These are phyloP conservation scores for Madurella mycetomatis DNA, from an alignment of 2,329 filamentous ascomycete species.

Conservation along the genomic window DNA sequence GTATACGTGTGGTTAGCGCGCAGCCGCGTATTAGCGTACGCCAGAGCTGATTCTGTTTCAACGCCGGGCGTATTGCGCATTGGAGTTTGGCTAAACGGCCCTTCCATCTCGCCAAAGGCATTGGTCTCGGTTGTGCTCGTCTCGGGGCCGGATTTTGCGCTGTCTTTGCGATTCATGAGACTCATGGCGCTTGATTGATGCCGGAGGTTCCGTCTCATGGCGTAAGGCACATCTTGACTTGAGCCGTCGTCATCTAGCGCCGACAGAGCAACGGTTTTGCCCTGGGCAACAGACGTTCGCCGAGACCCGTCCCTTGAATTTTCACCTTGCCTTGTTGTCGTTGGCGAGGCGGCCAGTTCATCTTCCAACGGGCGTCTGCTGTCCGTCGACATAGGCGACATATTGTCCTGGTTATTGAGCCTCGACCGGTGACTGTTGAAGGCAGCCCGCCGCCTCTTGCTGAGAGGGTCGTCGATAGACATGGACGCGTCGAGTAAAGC, in stretches of 20 bases:
- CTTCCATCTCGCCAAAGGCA: slow-evolving; percentile 57
- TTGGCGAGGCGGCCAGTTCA: slow-evolving; percentile 24
- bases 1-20: slow-evolving; percentile 75
- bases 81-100: slow-evolving; percentile 44
- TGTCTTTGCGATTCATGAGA: slow-evolving; percentile 56
- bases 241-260: slow-evolving; percentile 28
- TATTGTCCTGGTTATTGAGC: slow-evolving; percentile 35
- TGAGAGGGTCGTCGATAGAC: slow-evolving; percentile 67
- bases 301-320: slow-evolving; percentile 38
- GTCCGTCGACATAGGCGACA: slow-evolving; percentile 38
- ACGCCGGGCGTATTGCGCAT: slow-evolving; percentile 31
- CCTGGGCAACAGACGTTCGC: slow-evolving; percentile 31
- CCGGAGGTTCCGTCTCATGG: slow-evolving; percentile 45
- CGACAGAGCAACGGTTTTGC: slow-evolving; percentile 19
- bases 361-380: slow-evolving; percentile 30
- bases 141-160: slow-evolving; percentile 54
- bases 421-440: slow-evolving; percentile 48
- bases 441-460: slow-evolving; percentile 49
- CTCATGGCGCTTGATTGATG: slow-evolving; percentile 57
- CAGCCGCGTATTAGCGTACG: slow-evolving; percentile 42
- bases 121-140: slow-evolving; percentile 56
- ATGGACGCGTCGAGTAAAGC: slow-evolving; percentile 88
- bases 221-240: slow-evolving; percentile 39
- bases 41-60: slow-evolving; percentile 29
- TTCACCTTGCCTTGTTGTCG: slow-evolving; percentile 27